Percentiles rank a stretch among this genome's conserved stretches.
Conservation (phyloP, 257 asterid genomes). For the Henckelia pumila region DNA sequence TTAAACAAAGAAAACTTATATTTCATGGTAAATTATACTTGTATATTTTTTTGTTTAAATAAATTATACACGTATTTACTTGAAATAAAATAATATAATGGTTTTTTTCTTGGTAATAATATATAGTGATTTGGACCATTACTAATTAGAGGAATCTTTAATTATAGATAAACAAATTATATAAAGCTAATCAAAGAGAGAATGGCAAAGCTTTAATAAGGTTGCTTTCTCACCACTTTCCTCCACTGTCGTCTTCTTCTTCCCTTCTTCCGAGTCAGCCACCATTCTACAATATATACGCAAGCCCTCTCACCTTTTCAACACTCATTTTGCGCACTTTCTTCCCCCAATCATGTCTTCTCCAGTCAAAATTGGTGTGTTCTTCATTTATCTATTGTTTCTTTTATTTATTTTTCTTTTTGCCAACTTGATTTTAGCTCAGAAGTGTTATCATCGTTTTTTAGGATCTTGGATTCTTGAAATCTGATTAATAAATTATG, state of each 20-base stretch:
- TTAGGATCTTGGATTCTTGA: constrained; percentile 4
- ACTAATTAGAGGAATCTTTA: too few relatives aligned
- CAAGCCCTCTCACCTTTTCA: constrained; percentile 12
- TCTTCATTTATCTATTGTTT: not conserved
- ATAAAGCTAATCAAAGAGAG: too few relatives aligned
- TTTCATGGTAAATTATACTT: too few relatives aligned
- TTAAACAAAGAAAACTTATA: too few relatives aligned
- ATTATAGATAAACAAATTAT: too few relatives aligned
- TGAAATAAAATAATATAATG: too few relatives aligned
- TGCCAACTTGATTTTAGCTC: constrained; percentile 11
- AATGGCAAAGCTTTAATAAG: too few relatives aligned
- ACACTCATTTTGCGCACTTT: constrained; percentile 21
- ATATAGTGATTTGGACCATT: too few relatives aligned
- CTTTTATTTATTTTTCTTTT: too few relatives aligned
- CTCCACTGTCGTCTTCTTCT: not conserved
- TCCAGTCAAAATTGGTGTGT: constrained; percentile 35
- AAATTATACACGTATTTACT: too few relatives aligned
- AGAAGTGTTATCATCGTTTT: not conserved
- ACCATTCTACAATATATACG: not conserved
- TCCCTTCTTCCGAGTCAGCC: not conserved
- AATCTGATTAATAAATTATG: constrained; percentile 15
- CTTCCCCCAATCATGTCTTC: constrained; percentile 34
- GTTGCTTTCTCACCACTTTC: not conserved
- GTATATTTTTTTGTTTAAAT: too few relatives aligned
- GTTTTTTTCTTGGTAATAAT: too few relatives aligned